Conservation (phyloP, 306 rosid species). For the Quercus agrifolia region DNA sequence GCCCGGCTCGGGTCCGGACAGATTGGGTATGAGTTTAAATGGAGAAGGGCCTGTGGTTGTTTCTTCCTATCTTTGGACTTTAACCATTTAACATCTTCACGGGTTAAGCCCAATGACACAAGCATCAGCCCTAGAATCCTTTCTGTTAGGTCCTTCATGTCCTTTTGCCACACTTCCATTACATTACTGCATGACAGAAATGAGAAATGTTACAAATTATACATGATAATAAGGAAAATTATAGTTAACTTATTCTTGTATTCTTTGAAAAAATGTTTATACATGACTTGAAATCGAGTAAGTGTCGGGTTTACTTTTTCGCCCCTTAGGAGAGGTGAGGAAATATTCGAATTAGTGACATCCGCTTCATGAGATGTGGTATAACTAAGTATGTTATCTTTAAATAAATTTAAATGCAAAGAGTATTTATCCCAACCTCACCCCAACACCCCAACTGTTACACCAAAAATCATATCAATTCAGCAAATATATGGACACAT, state of each 20-base stretch:
- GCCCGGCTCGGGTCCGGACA: slow-evolving; percentile 48
- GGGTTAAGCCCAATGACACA: slow-evolving; percentile 28
- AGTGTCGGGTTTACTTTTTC: neutral
- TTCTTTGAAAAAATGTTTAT: neutral
- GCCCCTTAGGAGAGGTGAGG: no score
- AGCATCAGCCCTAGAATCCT: slow-evolving; percentile 24
- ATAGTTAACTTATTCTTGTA: neutral
- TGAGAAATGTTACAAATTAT: neutral
- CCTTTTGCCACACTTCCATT: slow-evolving; percentile 41
- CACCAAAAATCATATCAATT: no score
- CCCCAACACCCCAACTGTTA: no score
- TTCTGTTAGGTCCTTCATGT: slow-evolving; percentile 30
- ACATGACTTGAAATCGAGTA: no score
- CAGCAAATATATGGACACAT: no score
- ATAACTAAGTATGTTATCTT: no score
- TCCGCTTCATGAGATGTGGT: no score
- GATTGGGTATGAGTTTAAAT: slow-evolving; percentile 47
- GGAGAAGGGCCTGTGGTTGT: slow-evolving; percentile 8
- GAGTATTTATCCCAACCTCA: no score
- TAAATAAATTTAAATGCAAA: no score
- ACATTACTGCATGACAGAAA: slow-evolving; percentile 17
- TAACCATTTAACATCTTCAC: slow-evolving; percentile 27
- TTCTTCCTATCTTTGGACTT: neutral
- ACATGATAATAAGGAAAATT: neutral
- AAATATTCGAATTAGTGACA: no score